phyloP scores from a whole-genome alignment of 1,284 basidiomycete species.

The Cryptococcus jaspeensis region DNA sequence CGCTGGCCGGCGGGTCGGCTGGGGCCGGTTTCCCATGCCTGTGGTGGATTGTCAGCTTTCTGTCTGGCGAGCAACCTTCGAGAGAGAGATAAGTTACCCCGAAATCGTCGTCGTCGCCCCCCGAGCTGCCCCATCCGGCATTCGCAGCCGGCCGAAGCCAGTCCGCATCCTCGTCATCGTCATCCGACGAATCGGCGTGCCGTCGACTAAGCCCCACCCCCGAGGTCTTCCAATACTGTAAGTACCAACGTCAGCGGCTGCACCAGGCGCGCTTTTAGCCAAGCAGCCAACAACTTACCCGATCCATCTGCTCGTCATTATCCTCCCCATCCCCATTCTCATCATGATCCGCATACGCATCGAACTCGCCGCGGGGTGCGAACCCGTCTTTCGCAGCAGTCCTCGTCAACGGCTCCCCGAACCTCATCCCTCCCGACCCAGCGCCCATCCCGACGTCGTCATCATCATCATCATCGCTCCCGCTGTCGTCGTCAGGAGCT shows the following conservation, averaged over 20 bases:
- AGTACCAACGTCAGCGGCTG: background rate
- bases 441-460: conserved; percentile 25
- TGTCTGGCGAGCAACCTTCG: background rate
- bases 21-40: conserved; percentile 11
- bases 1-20: conserved; percentile 24
- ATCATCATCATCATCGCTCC: conserved; percentile 31
- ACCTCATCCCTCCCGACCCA: conserved; percentile 18
- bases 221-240: conserved; percentile 30
- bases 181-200: conserved; percentile 42
- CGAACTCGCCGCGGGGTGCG: conserved; percentile 20
- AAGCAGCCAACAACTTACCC: conserved; percentile 19
- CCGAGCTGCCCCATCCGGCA: conserved; percentile 9
- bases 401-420: conserved; percentile 45
- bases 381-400: conserved; percentile 32
- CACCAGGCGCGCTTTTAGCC: background rate
- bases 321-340: conserved; percentile 27
- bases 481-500: conserved; percentile 24
- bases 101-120: conserved; percentile 41
- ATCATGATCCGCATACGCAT: conserved; percentile 26
- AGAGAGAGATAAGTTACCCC: conserved; percentile 31
- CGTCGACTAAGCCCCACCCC: conserved; percentile 20
- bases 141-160: conserved; percentile 38
- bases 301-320: conserved; percentile 29
- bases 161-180: conserved; percentile 49
- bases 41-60: background rate